These are phyloP conservation scores for Apostasia ramifera DNA, from an alignment of 106 monocot species.

Conservation along the genomic window DNA sequence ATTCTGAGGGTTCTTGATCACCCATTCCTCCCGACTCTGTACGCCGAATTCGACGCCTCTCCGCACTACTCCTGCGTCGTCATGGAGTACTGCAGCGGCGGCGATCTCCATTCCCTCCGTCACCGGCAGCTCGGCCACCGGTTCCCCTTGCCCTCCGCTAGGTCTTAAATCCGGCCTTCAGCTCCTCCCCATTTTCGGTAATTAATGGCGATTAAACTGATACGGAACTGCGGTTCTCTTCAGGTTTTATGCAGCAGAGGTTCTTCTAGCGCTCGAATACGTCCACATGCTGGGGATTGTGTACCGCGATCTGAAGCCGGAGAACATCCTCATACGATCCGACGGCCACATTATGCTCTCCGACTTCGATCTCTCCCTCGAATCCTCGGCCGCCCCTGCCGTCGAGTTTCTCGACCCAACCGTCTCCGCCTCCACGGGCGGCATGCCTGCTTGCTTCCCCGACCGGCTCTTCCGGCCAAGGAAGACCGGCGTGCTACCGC, in stretches of 20 bases:
- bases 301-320: constrained; percentile 92
- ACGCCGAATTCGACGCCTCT: constrained; percentile 76
- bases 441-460: constrained; percentile 28
- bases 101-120: constrained; percentile 82
- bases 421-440: neutral
- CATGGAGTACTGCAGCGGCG: constrained; percentile 93
- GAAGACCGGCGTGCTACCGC: neutral
- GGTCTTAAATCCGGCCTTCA: constrained; percentile 11
- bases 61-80: constrained; percentile 62
- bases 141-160: constrained; percentile 48
- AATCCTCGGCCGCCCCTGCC: constrained; percentile 38
- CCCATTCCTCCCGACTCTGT: constrained; percentile 73
- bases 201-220: neutral
- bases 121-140: constrained; percentile 62
- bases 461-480: constrained; percentile 23
- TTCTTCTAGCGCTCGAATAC: constrained; percentile 82
- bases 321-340: constrained; percentile 79
- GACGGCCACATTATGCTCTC: constrained; percentile 99
- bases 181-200: neutral
- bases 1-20: constrained; percentile 67
- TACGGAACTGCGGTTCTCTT: neutral
- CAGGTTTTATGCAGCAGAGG: constrained; percentile 92
- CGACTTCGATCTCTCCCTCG: constrained; percentile 93
- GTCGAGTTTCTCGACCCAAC: constrained; percentile 5
- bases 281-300: constrained; percentile 89